Base-by-base conservation (phyloP, 306 rosid species). In the Cucumis hystrix region DNA sequence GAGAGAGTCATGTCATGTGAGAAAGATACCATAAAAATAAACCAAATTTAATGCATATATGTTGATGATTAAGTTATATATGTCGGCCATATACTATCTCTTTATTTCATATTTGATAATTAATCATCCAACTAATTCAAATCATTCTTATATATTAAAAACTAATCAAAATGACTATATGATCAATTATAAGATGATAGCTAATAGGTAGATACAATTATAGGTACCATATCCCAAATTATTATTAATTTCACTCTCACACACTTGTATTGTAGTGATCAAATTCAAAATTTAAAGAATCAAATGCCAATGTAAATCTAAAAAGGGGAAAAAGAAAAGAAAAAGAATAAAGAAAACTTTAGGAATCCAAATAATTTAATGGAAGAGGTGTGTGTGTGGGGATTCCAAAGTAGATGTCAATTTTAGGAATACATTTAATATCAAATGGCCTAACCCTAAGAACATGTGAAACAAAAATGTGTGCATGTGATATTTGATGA, bases 361-460 rank as follows among this genome's bases (percentile, higher is more conserved):
- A 70, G 75, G 75, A 70, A 70, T 70, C 59, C 6, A 43, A n/a
- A 23, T 69, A 45, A 6, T 69, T 69, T 69, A 70, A 70, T 70
- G 7, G 21, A 70, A 47, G 39, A 70, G 49, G 75, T 70, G 58
- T 21, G 37, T 13, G 14, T 58, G 39, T 21, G 23, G 56, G 57
- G 57, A 69, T 69, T 69, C 75, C 57, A 41, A 43, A 45, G 75
- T 51, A 20, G 55, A 45, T 70, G 8, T 70, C 59, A 45, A 21
- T 70, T 41, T 70, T 70, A 49, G 61, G 40, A 71, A 71, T 25
- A 9, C 39, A 71, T 71, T 71, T 47, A 71, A 71, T 71, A 71
- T 71, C 76, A 71, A 71, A 47, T 15, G 12, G 41, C 55, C 23
- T 70, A 70, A 12, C 40, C 58, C 57, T 21, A 21, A 37, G 10